Percentiles rank a stretch among this genome's conserved stretches.
These are phyloP conservation scores for Candida anutae DNA, from an alignment of 1,139 yeast species.

Conservation along the genomic window DNA sequence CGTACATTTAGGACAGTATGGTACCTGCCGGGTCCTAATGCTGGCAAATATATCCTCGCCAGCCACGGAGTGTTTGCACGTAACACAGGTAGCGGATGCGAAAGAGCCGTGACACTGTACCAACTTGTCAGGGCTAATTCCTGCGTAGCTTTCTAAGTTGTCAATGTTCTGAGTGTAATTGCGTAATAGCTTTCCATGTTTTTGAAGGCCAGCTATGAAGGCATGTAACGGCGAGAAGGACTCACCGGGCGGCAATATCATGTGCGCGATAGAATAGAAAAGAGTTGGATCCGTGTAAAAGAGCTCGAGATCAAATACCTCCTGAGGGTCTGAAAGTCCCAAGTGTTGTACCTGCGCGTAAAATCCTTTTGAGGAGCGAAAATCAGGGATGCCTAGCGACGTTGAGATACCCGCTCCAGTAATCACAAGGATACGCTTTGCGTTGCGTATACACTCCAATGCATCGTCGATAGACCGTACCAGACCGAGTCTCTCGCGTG, in stretches of 20 bases:
- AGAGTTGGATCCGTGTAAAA: slow-evolving; percentile 75
- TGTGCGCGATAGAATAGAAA: slow-evolving; percentile 81
- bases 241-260: slow-evolving; percentile 73
- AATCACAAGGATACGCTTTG: slow-evolving; percentile 64
- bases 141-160: slow-evolving; percentile 80
- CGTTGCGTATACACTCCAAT: slow-evolving; percentile 40
- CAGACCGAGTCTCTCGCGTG: slow-evolving; percentile 44
- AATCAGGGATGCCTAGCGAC: slow-evolving; percentile 89
- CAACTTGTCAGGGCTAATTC: slow-evolving; percentile 58
- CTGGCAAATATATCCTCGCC: slow-evolving; percentile 62
- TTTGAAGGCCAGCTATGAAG: slow-evolving; percentile 68
- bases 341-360: slow-evolving; percentile 59
- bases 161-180: slow-evolving; percentile 96
- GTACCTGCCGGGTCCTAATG: slow-evolving; percentile 53
- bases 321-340: slow-evolving; percentile 88
- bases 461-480: slow-evolving; percentile 59
- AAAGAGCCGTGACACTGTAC: slow-evolving; percentile 97
- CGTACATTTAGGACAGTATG: slow-evolving; percentile 64
- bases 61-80: slow-evolving; percentile 61
- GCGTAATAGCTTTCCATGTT: slow-evolving; percentile 70
- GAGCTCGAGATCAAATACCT: slow-evolving; percentile 73
- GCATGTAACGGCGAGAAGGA: slow-evolving; percentile 82
- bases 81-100: slow-evolving; percentile 82
- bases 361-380: slow-evolving; percentile 83
- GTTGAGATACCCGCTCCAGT: slow-evolving; percentile 98